Evolutionary conservation across 257 asterid species (phyloP).

Genomic region (Echites panduratus): DNA sequence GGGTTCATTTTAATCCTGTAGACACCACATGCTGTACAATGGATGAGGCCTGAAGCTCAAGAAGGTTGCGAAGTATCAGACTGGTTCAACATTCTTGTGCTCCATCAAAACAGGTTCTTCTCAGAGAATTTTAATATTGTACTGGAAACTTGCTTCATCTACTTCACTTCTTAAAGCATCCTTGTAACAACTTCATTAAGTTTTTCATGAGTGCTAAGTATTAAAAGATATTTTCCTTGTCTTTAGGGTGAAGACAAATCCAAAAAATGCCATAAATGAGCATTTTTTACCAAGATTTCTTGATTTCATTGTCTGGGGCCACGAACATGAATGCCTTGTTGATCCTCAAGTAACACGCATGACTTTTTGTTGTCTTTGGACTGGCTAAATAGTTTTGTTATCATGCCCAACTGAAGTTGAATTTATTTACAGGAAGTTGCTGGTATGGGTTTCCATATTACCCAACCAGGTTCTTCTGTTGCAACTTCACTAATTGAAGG

Average conservation of each 20-base stretch:
- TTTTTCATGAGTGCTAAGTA: constrained; percentile 6
- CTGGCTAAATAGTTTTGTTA: constrained; percentile 10
- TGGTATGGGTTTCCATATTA: constrained; percentile 98
- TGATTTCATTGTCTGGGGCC: constrained; percentile 98
- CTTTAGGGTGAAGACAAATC: constrained; percentile 90
- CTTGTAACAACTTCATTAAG: constrained; percentile 8
- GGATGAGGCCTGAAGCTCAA: constrained; percentile 97
- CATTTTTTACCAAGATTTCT: constrained; percentile 93
- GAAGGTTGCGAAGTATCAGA: constrained; percentile 78
- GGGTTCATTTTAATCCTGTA: constrained; percentile 29
- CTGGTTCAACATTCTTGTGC: constrained; percentile 94
- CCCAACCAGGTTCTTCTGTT: constrained; percentile 98
- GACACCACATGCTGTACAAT: constrained; percentile 99
- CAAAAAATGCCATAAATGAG: constrained; percentile 96
- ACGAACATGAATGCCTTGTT: constrained; percentile 96
- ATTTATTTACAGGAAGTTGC: constrained; percentile 73
- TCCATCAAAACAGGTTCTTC: constrained; percentile 86
- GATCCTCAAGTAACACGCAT: constrained; percentile 80
- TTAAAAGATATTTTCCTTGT: constrained; percentile 17
- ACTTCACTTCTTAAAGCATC: constrained; percentile 7
- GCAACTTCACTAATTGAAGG: constrained; percentile 98
- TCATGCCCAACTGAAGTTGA: constrained; percentile 22
- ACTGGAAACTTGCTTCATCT: constrained; percentile 4
- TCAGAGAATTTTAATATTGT: not conserved
- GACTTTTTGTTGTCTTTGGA: constrained; percentile 12